Conservation (phyloP, 176 grass and related monocot species). For the Musa itinerans region DNA sequence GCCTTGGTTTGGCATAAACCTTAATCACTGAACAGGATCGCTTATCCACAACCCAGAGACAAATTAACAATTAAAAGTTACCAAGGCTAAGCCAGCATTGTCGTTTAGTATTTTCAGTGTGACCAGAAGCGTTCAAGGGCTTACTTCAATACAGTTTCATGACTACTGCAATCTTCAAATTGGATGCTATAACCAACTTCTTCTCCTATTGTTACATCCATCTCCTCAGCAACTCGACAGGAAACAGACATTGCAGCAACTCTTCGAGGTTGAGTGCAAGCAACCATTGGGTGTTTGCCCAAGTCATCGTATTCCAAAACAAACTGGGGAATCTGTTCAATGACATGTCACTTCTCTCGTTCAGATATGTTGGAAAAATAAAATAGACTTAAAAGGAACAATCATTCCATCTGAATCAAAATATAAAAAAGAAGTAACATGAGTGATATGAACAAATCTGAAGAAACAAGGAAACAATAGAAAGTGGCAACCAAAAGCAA, state of each 20-base stretch:
- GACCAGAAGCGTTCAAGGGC: neutral
- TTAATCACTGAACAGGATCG: too few relatives aligned
- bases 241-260: conserved; percentile 96
- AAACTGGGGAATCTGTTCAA: conserved; percentile 91
- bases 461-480: too few relatives aligned
- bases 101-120: neutral
- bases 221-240: conserved; percentile 90
- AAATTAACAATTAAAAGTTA: too few relatives aligned
- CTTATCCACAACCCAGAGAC: too few relatives aligned
- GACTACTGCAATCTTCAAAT: conserved; percentile 96
- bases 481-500: too few relatives aligned
- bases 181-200: conserved; percentile 97
- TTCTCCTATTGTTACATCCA: conserved; percentile 94
- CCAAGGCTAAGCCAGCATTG: too few relatives aligned
- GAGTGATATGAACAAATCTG: neutral
- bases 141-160: conserved; percentile 98
- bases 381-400: too few relatives aligned
- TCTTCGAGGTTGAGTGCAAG: conserved; percentile 84
- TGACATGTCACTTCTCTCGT: too few relatives aligned
- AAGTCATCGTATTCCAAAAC: conserved; percentile 68
- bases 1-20: too few relatives aligned
- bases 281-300: conserved; percentile 61
- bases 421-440: neutral
- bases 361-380: too few relatives aligned
- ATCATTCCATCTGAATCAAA: neutral